phyloP scores from a whole-genome alignment of 2,329 filamentous ascomycete genomes.

The Aspergillus latus region DNA sequence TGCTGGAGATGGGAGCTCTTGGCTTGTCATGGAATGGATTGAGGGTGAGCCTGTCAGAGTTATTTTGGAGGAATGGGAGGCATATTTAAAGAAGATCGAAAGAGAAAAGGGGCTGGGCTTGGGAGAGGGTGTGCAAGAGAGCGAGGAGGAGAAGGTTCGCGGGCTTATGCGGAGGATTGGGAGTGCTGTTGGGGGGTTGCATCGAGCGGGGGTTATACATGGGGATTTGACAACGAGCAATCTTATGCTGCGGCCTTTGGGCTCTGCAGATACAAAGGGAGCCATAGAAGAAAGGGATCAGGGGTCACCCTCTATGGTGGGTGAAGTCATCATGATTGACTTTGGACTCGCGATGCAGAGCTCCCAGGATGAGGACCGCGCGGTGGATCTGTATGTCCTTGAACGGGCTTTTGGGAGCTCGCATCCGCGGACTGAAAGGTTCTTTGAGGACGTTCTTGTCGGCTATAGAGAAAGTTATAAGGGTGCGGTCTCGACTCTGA shows the following conservation, averaged over 20 bases:
- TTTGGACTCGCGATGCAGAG: constrained; percentile 86
- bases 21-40: constrained; percentile 85
- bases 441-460: constrained; percentile 72
- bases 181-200: constrained; percentile 69
- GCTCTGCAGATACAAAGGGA: neutral
- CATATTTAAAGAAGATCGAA: constrained; percentile 43
- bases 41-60: constrained; percentile 69
- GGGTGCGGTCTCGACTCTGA: constrained; percentile 71
- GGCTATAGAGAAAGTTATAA: constrained; percentile 75
- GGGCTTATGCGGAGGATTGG: constrained; percentile 71
- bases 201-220: constrained; percentile 83
- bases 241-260: constrained; percentile 69
- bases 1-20: constrained; percentile 55
- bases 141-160: constrained; percentile 54
- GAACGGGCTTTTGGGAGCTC: constrained; percentile 94
- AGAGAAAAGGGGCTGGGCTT: constrained; percentile 27
- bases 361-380: constrained; percentile 83
- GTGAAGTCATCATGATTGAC: constrained; percentile 87
- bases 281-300: constrained; percentile 19
- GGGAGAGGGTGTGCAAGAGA: constrained; percentile 19
- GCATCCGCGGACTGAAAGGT: constrained; percentile 77
- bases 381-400: constrained; percentile 93
- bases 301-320: constrained; percentile 48
- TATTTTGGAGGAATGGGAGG: constrained; percentile 68
- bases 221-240: constrained; percentile 98